Conservation (phyloP, 768 basidiomycete genomes). For the Dentipellis fragilis region DNA sequence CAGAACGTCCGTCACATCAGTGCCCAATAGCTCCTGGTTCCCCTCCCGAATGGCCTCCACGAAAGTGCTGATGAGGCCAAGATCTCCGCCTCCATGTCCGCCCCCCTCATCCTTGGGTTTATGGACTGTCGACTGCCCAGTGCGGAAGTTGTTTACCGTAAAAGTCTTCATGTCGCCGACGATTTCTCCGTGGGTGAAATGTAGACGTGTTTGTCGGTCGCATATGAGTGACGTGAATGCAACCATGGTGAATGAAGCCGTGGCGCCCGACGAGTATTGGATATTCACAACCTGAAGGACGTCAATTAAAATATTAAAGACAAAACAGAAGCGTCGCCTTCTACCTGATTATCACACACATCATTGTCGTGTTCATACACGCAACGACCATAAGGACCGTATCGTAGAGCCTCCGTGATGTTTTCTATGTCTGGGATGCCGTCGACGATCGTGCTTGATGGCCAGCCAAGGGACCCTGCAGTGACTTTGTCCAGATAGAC, state of each 20-base stretch:
- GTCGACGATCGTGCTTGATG: slow-evolving; percentile 59
- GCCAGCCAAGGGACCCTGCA: slow-evolving; percentile 50
- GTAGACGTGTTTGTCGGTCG: slow-evolving; percentile 73
- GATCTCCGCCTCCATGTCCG: slow-evolving; percentile 79
- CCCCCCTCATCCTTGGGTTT: slow-evolving; percentile 50
- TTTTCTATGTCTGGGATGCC: slow-evolving; percentile 84
- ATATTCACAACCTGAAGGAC: slow-evolving; percentile 69
- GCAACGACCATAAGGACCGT: slow-evolving; percentile 69
- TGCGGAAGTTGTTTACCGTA: slow-evolving; percentile 70
- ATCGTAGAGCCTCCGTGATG: slow-evolving; percentile 58
- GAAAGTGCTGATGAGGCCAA: slow-evolving; percentile 66
- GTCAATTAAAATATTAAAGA: background rate
- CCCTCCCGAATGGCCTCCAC: slow-evolving; percentile 61
- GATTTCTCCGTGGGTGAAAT: slow-evolving; percentile 82
- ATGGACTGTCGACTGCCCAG: slow-evolving; percentile 32
- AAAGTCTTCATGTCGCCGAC: slow-evolving; percentile 77
- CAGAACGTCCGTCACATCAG: slow-evolving; percentile 57
- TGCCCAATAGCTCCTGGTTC: slow-evolving; percentile 56
- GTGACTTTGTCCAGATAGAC: slow-evolving; percentile 77
- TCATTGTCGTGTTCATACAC: slow-evolving; percentile 82
- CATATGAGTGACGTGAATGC: slow-evolving; percentile 76
- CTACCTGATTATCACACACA: slow-evolving; percentile 77
- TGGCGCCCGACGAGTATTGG: slow-evolving; percentile 73
- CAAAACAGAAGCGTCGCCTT: background rate
- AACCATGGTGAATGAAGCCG: slow-evolving; percentile 84